These are phyloP conservation scores for Symbiodinium natans DNA, from an alignment of 73 alveolate species.

Conservation along the genomic window DNA sequence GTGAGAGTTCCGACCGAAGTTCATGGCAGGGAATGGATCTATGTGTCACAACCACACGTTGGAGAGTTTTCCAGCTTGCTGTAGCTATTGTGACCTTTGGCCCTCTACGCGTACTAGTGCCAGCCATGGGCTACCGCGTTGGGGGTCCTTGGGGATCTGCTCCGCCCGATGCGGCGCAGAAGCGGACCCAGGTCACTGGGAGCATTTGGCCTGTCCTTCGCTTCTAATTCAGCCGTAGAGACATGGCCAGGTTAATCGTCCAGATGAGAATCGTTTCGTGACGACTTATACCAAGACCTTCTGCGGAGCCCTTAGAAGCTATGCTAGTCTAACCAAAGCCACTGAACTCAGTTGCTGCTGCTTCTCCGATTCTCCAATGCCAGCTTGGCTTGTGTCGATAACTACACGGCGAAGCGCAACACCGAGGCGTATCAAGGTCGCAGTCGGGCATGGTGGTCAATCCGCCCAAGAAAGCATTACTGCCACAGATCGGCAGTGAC, in stretches of 20 bases:
- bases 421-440: constrained; percentile 8
- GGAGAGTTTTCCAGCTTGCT: too few species aligned
- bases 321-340: background rate
- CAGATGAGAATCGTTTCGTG: constrained; percentile 26
- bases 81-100: too few species aligned
- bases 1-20: too few species aligned
- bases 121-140: constrained; percentile 79
- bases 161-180: constrained; percentile 47
- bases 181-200: background rate
- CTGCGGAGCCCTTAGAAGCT: background rate
- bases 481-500: background rate
- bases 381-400: background rate
- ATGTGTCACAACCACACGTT: too few species aligned
- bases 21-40: too few species aligned
- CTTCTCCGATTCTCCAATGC: background rate
- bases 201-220: background rate
- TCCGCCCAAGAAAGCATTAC: background rate
- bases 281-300: constrained; percentile 61
- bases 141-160: constrained; percentile 88
- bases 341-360: background rate
- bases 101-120: too few species aligned
- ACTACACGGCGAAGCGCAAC: background rate
- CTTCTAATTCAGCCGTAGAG: background rate
- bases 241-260: background rate
- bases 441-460: background rate